Percentiles rank a stretch among this genome's conserved stretches.
Evolutionary conservation across 495 filamentous ascomycete genomes (phyloP).

Genomic region (Aspergillus incahuasiensis): DNA sequence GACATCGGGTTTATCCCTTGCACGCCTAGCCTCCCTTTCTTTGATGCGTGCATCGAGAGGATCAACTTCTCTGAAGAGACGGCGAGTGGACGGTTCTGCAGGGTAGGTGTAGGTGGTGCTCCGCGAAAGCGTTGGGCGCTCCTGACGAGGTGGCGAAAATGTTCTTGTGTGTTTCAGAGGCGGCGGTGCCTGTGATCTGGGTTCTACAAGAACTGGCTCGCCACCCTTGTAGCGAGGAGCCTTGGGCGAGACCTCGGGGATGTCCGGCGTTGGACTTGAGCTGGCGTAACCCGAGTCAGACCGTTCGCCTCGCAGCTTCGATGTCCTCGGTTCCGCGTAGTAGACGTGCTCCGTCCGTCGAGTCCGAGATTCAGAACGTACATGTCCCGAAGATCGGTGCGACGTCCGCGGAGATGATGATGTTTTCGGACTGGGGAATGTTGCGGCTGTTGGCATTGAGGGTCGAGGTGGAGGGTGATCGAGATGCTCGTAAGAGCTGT

Average conservation of each 20-base stretch:
- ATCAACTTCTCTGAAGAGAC: slow-evolving; percentile 19
- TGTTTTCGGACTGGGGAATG: slow-evolving; percentile 21
- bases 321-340: slow-evolving; percentile 21
- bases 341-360: slow-evolving; percentile 21
- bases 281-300: slow-evolving; percentile 47
- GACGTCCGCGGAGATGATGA: slow-evolving; percentile 24
- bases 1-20: slow-evolving; percentile 13
- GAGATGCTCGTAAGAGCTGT: slow-evolving; percentile 33
- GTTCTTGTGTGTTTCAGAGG: slow-evolving; percentile 17
- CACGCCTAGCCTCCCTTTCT: slow-evolving; percentile 13
- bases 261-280: slow-evolving; percentile 36
- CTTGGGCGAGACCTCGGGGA: slow-evolving; percentile 27
- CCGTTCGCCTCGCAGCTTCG: slow-evolving; percentile 32
- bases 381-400: slow-evolving; percentile 32
- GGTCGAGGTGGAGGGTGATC: slow-evolving; percentile 22
- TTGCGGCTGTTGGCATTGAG: slow-evolving; percentile 29
- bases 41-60: slow-evolving; percentile 1
- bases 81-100: slow-evolving; percentile 8
- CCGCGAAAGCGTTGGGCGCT: slow-evolving; percentile 14
- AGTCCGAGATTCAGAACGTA: slow-evolving; percentile 21
- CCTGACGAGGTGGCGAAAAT: slow-evolving; percentile 18
- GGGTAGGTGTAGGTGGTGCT: slow-evolving; percentile 21
- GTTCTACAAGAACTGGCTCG: slow-evolving; percentile 32
- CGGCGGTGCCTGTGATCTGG: slow-evolving; percentile 20
- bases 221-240: slow-evolving; percentile 34